These are phyloP conservation scores for Geopyxis carbonaria DNA, from an alignment of 495 filamentous ascomycete species.

Conservation along the genomic window DNA sequence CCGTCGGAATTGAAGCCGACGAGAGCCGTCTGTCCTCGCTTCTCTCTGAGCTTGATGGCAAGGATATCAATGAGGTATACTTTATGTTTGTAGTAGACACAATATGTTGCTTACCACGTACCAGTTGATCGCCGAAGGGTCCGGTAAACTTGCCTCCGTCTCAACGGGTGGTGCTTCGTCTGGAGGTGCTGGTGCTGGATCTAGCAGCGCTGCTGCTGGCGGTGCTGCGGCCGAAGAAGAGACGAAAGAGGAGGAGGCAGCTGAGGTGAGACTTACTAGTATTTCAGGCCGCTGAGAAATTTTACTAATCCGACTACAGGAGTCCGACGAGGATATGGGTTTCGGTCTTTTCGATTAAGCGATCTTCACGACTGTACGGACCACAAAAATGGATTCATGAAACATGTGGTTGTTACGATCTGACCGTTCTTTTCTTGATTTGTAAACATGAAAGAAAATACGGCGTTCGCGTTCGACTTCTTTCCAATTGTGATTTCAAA, in stretches of 20 bases:
- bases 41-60: conserved; percentile 84
- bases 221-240: conserved; percentile 56
- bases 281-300: conserved; percentile 31
- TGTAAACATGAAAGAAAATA: too few relatives aligned
- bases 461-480: too few relatives aligned
- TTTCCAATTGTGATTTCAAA: too few relatives aligned
- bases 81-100: background rate
- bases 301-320: conserved; percentile 33
- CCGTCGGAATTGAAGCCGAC: conserved; percentile 93
- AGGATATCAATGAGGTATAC: conserved; percentile 83
- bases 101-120: background rate
- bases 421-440: too few relatives aligned
- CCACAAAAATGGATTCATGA: too few relatives aligned
- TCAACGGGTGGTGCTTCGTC: conserved; percentile 74
- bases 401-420: too few relatives aligned
- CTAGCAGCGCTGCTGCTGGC: conserved; percentile 42
- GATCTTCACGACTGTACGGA: background rate
- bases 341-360: conserved; percentile 98
- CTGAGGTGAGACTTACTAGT: conserved; percentile 23
- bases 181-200: conserved; percentile 44
- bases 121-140: conserved; percentile 83
- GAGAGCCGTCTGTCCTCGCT: conserved; percentile 68
- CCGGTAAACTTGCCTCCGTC: conserved; percentile 90
- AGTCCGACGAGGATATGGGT: conserved; percentile 99
- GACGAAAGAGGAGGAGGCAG: conserved; percentile 44